Evolutionary conservation across 148 eudicot genomes (phyloP), one percentile per base, ranked within the genome.

Genomic region (Camellia japonica): DNA sequence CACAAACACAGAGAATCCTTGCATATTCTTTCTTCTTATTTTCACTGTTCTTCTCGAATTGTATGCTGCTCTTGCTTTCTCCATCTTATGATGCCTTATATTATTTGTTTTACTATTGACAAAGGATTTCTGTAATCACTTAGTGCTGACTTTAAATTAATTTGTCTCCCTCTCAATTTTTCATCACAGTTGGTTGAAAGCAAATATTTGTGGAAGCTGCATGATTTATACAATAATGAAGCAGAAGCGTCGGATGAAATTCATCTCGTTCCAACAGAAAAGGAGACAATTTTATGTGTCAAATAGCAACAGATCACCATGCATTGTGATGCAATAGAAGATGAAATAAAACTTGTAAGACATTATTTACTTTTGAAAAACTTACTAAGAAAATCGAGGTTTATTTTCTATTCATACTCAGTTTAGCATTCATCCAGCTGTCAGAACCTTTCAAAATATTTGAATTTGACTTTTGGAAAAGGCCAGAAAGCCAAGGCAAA

Each of bases 361-460:
- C 52, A n/a, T 41, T 64, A 20, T 63, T 42, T 76, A 15, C 73
- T 78, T 68, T 74, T 63, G 41, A 42, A 44, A 55, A 47, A 38
- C 47, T 75, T 8, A 30, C 9, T 16, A 49, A 43, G 14, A 15
- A 49, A 18, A 20, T 11, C 56, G 20, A 52, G 7, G 76, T 42
- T 76, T 63, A 47, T 73, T 68, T 74, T 43, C 83, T 47, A 54
- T 73, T 67, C 62, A 46, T 85, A 77, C 88, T 92, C 79, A 86
- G 62, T 86, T 78, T 81, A 82, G 51, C 75, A 83, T 76, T 78
- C 65, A 58, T 87, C 78, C 92, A 94, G 98, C 93, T 94, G 70
- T 94, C 98, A 90, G 97, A 94, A 84, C 98, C 98, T 80, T 94
- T 94, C 95, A 88, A 88, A 89, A 83, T 94, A 66, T 93, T 94